Base-by-base conservation (phyloP, 2,329 filamentous ascomycete genomes). In the Trichothecium roseum region DNA sequence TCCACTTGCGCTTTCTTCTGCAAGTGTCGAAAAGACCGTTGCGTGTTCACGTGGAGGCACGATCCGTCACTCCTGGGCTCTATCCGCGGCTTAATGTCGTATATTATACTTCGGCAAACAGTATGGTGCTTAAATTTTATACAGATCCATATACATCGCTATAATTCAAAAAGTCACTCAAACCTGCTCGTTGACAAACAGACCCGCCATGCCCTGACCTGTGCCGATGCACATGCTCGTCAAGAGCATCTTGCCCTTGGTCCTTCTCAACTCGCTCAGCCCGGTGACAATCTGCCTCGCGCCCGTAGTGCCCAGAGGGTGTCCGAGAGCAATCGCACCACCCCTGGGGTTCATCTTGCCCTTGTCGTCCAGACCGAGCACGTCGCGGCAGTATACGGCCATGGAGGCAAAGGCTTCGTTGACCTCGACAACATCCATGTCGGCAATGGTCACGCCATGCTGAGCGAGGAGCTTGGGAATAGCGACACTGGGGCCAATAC, bases 401-500 rank as follows among this genome's bases (percentile, higher is more conserved):
- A 96, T 96, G 35, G 84, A 91, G 16, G 88, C 89, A 52, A 98
- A 98, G 2, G 91, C 91, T 72, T 98, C 91, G 67, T 98, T 98
- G 54, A 98, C 64, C 72, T 96, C 91, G 48, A 89, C 70, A 26
- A 96, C 72, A 53, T 98, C 91, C 42, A 91, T 74, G 49, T 96
- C 91, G 40, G 81, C 74, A 36, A 94, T 66, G 17, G 71, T 74
- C 41, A 98, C 62, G 60, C 81, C 78, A 71, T 81, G 78, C 64
- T 91, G 81, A 53, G 63, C 62, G 31, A 98, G 74, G 20, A 98
- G 77, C 74, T 98, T 98, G 43, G 78, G 78, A 43, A 82, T 81
- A 40, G 75, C 78, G 26, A 81, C 60, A 30, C 78, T 78, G 26
- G 84, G 84, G 37, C 84, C 84, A 46, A 96, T 94, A 44, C 89